Evolutionary conservation across 805 yeast species (phyloP).

Genomic region (Myxozyma udenii): DNA sequence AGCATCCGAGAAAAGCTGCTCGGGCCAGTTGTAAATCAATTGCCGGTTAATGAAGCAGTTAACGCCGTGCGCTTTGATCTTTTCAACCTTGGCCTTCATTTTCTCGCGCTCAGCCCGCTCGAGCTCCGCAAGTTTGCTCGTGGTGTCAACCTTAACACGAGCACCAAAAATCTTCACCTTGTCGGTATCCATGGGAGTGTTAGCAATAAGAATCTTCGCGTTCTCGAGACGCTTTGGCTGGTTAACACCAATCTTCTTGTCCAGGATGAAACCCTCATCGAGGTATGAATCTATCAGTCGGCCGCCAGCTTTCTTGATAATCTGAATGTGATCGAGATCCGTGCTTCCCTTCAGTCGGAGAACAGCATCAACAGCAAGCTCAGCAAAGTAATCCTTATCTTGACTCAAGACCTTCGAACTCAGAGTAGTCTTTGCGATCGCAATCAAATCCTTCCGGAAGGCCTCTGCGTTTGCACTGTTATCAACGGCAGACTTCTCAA

Average conservation of each 20-base stretch:
- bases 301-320: constrained; percentile 92
- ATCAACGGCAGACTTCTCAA: constrained; percentile 74
- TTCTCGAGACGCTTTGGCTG: constrained; percentile 84
- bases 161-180: constrained; percentile 98
- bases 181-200: constrained; percentile 95
- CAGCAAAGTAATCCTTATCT: constrained; percentile 85
- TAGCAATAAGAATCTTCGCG: constrained; percentile 86
- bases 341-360: constrained; percentile 82
- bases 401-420: constrained; percentile 93
- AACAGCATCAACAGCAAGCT: constrained; percentile 91
- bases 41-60: constrained; percentile 94
- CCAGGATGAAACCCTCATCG: constrained; percentile 92
- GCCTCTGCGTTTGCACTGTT: constrained; percentile 54
- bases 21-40: constrained; percentile 96
- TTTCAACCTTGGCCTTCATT: constrained; percentile 85
- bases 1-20: constrained; percentile 84
- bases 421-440: constrained; percentile 89
- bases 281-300: constrained; percentile 84
- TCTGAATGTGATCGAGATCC: constrained; percentile 86
- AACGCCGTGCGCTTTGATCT: constrained; percentile 81
- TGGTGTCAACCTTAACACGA: constrained; percentile 92
- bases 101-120: constrained; percentile 90
- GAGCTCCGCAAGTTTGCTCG: constrained; percentile 87
- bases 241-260: constrained; percentile 87
- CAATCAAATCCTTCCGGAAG: constrained; percentile 72